Conservation (phyloP, 2,329 filamentous ascomycete genomes). For the Fusarium sp. region DNA sequence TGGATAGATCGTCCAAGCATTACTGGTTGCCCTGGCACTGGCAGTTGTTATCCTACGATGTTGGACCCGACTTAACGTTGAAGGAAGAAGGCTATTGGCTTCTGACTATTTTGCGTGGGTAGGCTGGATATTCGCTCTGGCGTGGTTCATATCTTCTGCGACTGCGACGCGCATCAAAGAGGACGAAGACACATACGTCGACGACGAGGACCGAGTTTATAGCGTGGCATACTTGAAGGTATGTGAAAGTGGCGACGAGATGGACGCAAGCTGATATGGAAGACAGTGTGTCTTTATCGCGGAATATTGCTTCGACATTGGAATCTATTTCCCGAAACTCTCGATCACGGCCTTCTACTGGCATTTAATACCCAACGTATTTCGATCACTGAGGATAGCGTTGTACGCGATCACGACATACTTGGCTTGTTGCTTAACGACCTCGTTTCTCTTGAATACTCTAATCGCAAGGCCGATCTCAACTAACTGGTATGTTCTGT, state of each 20-base stretch:
- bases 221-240: not conserved
- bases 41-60: not conserved
- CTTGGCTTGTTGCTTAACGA: not conserved
- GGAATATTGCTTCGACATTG: conserved; percentile 14
- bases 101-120: conserved; percentile 6
- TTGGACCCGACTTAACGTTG: not conserved
- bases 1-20: not conserved
- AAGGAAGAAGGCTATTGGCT: not conserved
- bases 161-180: not conserved
- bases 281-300: conserved; percentile 7
- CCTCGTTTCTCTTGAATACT: not conserved
- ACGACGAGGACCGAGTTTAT: not conserved
- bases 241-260: too few species aligned
- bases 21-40: not conserved
- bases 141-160: conserved; percentile 3
- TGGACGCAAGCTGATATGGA: not conserved
- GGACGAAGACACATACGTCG: not conserved
- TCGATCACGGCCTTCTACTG: conserved; percentile 20
- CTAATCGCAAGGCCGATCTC: not conserved
- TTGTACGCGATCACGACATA: not conserved
- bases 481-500: conserved; percentile 24
- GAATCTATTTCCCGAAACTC: conserved; percentile 13
- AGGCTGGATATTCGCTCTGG: conserved; percentile 6
- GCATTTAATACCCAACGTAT: conserved; percentile 11
- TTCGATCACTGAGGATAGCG: not conserved